These are phyloP conservation scores for Guillardia theta DNA, from an alignment of 78 protist species.

Conservation along the genomic window DNA sequence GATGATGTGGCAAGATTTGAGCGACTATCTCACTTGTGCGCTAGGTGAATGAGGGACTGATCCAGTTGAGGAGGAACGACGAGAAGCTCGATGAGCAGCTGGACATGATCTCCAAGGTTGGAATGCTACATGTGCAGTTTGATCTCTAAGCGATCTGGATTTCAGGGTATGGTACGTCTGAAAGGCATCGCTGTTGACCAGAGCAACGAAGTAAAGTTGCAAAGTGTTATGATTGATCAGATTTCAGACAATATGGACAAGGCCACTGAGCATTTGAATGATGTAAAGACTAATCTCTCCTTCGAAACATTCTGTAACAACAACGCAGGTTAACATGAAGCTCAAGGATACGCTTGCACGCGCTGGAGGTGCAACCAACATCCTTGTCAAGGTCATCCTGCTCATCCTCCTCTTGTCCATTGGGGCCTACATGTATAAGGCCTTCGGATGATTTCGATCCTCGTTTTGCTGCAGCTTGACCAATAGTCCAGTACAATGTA, in stretches of 20 bases:
- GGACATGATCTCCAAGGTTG: not conserved
- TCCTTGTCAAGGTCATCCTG: not conserved
- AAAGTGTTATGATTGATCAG: not conserved
- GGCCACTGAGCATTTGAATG: constrained; percentile 17
- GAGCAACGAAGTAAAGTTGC: constrained; percentile 14
- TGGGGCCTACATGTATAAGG: not conserved
- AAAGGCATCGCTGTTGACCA: not conserved
- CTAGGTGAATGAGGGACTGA: not conserved
- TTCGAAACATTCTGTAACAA: not conserved
- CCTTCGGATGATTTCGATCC: not conserved
- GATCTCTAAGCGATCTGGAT: too few relatives aligned
- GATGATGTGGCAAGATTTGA: not conserved
- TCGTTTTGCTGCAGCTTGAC: too few relatives aligned
- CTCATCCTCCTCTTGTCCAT: not conserved
- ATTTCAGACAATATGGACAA: constrained; percentile 32
- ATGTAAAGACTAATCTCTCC: not conserved
- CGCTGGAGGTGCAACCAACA: constrained; percentile 25
- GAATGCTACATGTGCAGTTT: too few relatives aligned
- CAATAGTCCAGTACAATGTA: too few relatives aligned
- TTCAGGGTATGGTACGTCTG: not conserved
- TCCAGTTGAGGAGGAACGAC: not conserved
- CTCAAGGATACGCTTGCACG: not conserved
- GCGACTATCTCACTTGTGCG: too few relatives aligned
- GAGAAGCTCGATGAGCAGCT: not conserved
- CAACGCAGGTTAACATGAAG: not conserved